Base-by-base conservation (phyloP, 306 rosid genomes). In the Vigna hirtella region DNA sequence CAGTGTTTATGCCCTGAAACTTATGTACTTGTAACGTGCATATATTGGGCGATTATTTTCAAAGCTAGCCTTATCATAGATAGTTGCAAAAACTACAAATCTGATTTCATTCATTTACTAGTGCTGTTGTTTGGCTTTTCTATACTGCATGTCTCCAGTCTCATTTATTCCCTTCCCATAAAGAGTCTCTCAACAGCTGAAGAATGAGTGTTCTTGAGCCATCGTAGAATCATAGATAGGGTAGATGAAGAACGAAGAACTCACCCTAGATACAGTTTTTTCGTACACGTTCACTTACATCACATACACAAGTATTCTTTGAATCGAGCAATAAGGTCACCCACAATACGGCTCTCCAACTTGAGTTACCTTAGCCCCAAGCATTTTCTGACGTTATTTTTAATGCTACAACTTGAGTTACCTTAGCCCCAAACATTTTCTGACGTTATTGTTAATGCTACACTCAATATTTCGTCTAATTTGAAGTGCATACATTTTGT, bases 381-480 rank as follows among this genome's bases (percentile, higher is more conserved):
- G 6, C 38, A 34, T 58, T 69, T 70, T 9, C 48, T 34, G 38
- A 26, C 22, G 22, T 20, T 20, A 20, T 20, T 20, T 0, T 20
- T 20, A 20, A 20, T 20, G 22, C 22, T 20, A 20, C 34, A 3
- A 34, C 38, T 34, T 34, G 6, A 34, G 38, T 34, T 34, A 34
- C 38, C 38, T 34, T 34, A 5, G 38, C 38, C 38, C 7, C 4
- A 34, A 5, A 0, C 38, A 34, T 58, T 69, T 70, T 9, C 48
- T 34, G 38, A 26, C 48, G 67, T 66, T 32, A 32, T 53, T 68
- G 74, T 69, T 61, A 42, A 32, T 17, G 74, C 13, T 47, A 43
- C 34, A 69, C 57, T 52, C 75, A 14, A 56, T 59, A 47, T 66
- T 66, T 73, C 65, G 56, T 59, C 32, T 53, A 62, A 24, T 62